Evolutionary conservation across 805 yeast genomes (phyloP).

Genomic region (Teunomyces cretensis): DNA sequence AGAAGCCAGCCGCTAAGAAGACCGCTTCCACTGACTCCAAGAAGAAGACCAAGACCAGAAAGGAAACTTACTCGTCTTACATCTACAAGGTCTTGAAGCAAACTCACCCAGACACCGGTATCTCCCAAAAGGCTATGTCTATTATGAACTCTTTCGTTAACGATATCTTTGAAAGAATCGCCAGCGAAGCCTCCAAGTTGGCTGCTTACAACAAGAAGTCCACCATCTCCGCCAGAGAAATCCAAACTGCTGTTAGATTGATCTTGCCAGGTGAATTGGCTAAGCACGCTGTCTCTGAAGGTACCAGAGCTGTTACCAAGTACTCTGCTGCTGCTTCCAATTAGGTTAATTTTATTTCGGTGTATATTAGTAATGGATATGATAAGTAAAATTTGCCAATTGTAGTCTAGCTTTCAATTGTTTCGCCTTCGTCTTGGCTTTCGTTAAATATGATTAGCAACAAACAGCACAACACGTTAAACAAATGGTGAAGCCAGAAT

Average conservation of each 20-base stretch:
- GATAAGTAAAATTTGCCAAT: not conserved
- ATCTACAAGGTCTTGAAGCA: constrained; percentile 98
- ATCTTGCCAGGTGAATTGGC: constrained; percentile 98
- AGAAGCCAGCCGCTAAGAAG: constrained; percentile 88
- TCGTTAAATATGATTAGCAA: constrained; percentile 16
- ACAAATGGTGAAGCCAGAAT: constrained; percentile 80
- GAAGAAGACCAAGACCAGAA: constrained; percentile 94
- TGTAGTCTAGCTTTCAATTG: not conserved
- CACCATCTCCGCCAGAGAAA: constrained; percentile 96
- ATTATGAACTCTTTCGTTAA: constrained; percentile 98
- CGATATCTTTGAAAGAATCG: constrained; percentile 97
- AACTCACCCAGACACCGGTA: constrained; percentile 99
- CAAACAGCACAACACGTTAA: constrained; percentile 64
- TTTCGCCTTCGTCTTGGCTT: constrained; percentile 1
- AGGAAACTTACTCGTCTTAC: constrained; percentile 97
- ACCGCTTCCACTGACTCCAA: constrained; percentile 74
- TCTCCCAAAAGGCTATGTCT: constrained; percentile 97
- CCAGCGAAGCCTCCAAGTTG: constrained; percentile 95
- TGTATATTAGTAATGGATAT: constrained; percentile 15
- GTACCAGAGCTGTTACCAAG: constrained; percentile 97
- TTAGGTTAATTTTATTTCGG: constrained; percentile 18
- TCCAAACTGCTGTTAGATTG: constrained; percentile 97
- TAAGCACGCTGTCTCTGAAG: constrained; percentile 97
- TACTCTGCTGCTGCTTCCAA: constrained; percentile 76
- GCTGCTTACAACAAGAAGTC: constrained; percentile 99